A percentile compares a stretch with the other conserved stretches of the same genome.
These are phyloP conservation scores for Pezicula neosporulosa DNA, from an alignment of 2,329 filamentous ascomycete genomes.

Conservation along the genomic window DNA sequence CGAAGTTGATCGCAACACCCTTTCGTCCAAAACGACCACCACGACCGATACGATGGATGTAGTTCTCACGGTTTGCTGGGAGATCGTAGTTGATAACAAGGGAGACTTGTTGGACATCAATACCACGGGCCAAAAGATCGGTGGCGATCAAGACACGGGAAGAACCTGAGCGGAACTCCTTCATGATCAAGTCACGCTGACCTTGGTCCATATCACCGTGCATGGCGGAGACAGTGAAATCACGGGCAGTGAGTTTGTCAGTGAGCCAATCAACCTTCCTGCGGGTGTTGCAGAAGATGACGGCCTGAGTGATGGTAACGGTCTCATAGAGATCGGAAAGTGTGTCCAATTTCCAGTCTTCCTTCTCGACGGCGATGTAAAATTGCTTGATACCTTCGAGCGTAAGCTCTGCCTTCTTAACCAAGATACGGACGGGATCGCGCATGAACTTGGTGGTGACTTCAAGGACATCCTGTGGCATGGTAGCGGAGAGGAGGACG, in stretches of 20 bases:
- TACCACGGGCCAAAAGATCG: slow-evolving; percentile 96
- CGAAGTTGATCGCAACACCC: slow-evolving; percentile 99
- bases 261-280: slow-evolving; percentile 99
- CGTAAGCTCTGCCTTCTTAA: slow-evolving; percentile 99
- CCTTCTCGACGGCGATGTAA: slow-evolving; percentile 99
- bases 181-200: slow-evolving; percentile 99
- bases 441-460: slow-evolving; percentile 99
- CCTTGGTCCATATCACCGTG: slow-evolving; percentile 99
- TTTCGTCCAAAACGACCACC: slow-evolving; percentile 99
- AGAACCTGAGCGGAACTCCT: slow-evolving; percentile 99
- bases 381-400: slow-evolving; percentile 99
- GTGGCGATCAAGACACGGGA: slow-evolving; percentile 98
- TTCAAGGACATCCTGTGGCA: slow-evolving; percentile 98
- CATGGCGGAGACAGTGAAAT: slow-evolving; percentile 99
- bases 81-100: slow-evolving; percentile 99
- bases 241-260: slow-evolving; percentile 96
- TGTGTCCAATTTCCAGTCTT: slow-evolving; percentile 99
- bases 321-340: slow-evolving; percentile 99
- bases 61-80: slow-evolving; percentile 98
- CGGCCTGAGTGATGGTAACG: slow-evolving; percentile 97
- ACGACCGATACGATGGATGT: slow-evolving; percentile 99
- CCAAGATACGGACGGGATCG: slow-evolving; percentile 96
- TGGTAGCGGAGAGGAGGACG: slow-evolving; percentile 94
- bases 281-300: slow-evolving; percentile 99
- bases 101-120: slow-evolving; percentile 99